Conservation (phyloP, 2,329 filamentous ascomycete species). For the Bipolaris sorokiniana region DNA sequence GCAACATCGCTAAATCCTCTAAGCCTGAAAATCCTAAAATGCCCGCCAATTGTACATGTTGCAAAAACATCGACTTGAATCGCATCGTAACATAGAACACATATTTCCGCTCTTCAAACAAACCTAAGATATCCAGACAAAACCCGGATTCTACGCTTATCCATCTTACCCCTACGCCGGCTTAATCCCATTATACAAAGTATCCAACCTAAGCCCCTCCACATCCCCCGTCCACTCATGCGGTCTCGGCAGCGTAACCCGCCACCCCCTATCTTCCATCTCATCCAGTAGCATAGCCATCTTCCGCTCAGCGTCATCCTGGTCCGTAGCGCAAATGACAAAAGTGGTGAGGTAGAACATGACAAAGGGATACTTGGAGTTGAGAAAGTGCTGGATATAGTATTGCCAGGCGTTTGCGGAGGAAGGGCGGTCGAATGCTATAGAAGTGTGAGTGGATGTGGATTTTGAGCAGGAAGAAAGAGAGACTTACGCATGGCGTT, state of each 20-base stretch:
- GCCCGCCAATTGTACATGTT: not conserved
- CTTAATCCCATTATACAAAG: slow-evolving; percentile 26
- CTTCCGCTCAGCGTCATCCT: slow-evolving; percentile 28
- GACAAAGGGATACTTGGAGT: slow-evolving; percentile 36
- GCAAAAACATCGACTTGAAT: not conserved
- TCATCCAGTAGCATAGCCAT: slow-evolving; percentile 22
- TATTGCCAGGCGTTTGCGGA: slow-evolving; percentile 41
- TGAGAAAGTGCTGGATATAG: slow-evolving; percentile 38
- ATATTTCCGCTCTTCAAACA: not conserved
- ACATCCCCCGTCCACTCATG: slow-evolving; percentile 27
- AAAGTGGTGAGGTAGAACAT: slow-evolving; percentile 39
- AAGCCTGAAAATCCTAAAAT: not conserved
- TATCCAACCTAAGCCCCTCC: slow-evolving; percentile 28
- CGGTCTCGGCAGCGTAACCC: slow-evolving; percentile 20
- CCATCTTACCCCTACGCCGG: slow-evolving; percentile 19
- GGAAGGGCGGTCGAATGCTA: slow-evolving; percentile 39
- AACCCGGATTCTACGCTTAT: too few species aligned
- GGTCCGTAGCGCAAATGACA: slow-evolving; percentile 31
- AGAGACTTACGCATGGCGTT: slow-evolving; percentile 41
- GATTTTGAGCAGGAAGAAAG: too few species aligned
- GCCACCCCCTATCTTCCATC: slow-evolving; percentile 35
- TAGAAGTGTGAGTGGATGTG: not conserved
- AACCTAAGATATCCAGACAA: not conserved
- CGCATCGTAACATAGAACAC: not conserved
- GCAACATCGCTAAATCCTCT: too few species aligned